These are phyloP conservation scores for Chytriomyces sp. DNA, from an alignment of 192 early-diverging fungal species.

Conservation along the genomic window DNA sequence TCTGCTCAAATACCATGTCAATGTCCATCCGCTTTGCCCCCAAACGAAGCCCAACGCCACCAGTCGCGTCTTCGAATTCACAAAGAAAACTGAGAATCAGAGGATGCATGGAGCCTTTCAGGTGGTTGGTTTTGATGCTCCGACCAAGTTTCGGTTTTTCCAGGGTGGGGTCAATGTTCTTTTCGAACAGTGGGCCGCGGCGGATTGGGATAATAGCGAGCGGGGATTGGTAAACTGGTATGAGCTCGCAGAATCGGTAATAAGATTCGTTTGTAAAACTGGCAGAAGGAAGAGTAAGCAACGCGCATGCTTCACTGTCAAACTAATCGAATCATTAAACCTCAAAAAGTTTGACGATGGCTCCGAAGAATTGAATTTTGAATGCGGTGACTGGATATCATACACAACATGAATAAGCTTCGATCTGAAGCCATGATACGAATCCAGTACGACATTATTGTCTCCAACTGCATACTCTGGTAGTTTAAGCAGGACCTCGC, in stretches of 20 bases:
- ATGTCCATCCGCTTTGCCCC: conserved; percentile 52
- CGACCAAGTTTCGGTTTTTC: conserved; percentile 59
- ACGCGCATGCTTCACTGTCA: not conserved
- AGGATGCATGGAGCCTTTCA: conserved; percentile 47
- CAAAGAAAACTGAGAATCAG: conserved; percentile 50
- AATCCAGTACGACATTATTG: conserved; percentile 13
- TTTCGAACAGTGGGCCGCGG: conserved; percentile 46
- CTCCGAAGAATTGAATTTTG: not conserved
- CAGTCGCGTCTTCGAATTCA: conserved; percentile 47
- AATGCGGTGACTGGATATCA: conserved; percentile 32
- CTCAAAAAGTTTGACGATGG: conserved; percentile 22
- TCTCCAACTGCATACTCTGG: conserved; percentile 42
- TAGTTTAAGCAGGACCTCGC: conserved; percentile 45
- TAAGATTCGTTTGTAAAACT: conserved; percentile 47
- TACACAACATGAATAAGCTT: conserved; percentile 35
- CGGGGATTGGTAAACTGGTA: conserved; percentile 57
- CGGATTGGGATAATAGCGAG: conserved; percentile 57
- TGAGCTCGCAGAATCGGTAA: conserved; percentile 39
- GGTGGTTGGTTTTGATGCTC: conserved; percentile 41
- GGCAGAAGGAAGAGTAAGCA: not conserved
- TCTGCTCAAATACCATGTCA: conserved; percentile 49
- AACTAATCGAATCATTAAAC: not conserved
- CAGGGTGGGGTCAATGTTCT: conserved; percentile 11
- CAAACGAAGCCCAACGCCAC: conserved; percentile 53
- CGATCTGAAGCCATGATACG: conserved; percentile 34